These are phyloP conservation scores for Cryptosporidium viatorum DNA, from an alignment of 169 alveolate species.

Conservation along the genomic window DNA sequence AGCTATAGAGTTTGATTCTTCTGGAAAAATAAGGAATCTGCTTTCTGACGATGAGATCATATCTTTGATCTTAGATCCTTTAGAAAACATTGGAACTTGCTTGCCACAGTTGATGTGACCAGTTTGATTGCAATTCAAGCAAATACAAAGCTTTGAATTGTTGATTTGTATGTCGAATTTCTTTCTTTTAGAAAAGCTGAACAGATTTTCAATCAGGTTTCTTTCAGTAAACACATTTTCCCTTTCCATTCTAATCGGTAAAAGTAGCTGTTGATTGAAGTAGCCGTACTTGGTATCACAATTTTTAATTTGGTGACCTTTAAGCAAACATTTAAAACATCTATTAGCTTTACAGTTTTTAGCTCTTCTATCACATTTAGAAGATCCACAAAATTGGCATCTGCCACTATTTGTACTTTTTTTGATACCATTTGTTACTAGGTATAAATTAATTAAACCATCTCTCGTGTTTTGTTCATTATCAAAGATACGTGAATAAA, in stretches of 20 bases:
- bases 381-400: slow-evolving; percentile 72
- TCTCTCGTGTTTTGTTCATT: slow-evolving; percentile 3
- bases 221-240: slow-evolving; percentile 4
- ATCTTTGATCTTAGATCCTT: neutral
- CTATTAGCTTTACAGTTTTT: slow-evolving; percentile 44
- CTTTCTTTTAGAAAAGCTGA: slow-evolving; percentile 5
- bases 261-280: slow-evolving; percentile 13
- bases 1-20: neutral
- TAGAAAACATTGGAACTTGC: slow-evolving; percentile 11
- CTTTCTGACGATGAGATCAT: neutral
- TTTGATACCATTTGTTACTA: slow-evolving; percentile 52
- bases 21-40: slow-evolving; percentile 23
- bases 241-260: slow-evolving; percentile 35
- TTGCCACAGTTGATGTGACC: slow-evolving; percentile 39
- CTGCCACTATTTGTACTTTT: slow-evolving; percentile 16
- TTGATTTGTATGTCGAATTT: neutral
- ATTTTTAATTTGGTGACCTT: slow-evolving; percentile 43
- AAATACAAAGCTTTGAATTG: slow-evolving; percentile 30
- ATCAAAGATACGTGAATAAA: slow-evolving; percentile 17
- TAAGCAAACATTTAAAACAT: slow-evolving; percentile 55
- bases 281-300: slow-evolving; percentile 25
- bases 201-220: neutral
- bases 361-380: slow-evolving; percentile 49
- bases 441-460: slow-evolving; percentile 38
- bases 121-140: slow-evolving; percentile 26